These are phyloP conservation scores for Candida buenavistaensis DNA, from an alignment of 1,139 yeast genomes.

Conservation along the genomic window DNA sequence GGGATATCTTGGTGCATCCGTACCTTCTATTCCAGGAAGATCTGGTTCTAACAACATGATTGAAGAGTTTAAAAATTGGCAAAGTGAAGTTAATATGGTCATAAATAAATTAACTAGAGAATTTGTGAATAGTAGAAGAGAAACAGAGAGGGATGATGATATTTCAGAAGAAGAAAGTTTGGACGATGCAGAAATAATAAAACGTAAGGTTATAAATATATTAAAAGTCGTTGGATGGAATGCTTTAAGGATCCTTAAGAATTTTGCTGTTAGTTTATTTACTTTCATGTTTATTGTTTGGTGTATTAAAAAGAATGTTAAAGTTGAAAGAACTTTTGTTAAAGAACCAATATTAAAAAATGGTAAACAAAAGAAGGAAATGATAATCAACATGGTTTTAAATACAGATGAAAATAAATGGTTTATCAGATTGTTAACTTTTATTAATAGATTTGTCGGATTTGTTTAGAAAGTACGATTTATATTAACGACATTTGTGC, in stretches of 20 bases:
- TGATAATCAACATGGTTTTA: constrained; percentile 45
- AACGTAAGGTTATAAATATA: constrained; percentile 23
- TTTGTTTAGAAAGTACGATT: constrained; percentile 28
- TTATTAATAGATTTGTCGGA: constrained; percentile 46
- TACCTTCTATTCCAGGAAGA: constrained; percentile 25
- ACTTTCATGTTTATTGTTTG: constrained; percentile 44
- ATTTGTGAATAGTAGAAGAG: constrained; percentile 21
- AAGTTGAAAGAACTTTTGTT: constrained; percentile 41
- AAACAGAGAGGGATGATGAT: constrained; percentile 14
- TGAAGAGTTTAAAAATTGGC: constrained; percentile 48
- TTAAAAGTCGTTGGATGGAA: constrained; percentile 31
- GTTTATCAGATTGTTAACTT: constrained; percentile 41
- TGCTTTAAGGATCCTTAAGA: constrained; percentile 31
- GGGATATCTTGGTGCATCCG: constrained; percentile 20
- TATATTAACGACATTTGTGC: neutral
- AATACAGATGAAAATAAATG: constrained; percentile 48
- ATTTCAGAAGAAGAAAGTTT: constrained; percentile 14
- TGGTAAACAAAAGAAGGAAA: constrained; percentile 33
- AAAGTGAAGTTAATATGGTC: constrained; percentile 43
- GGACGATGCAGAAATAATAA: constrained; percentile 27
- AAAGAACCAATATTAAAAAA: constrained; percentile 25
- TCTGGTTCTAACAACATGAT: constrained; percentile 13
- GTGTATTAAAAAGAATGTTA: constrained; percentile 45
- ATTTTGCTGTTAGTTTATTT: constrained; percentile 37
- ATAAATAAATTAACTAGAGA: constrained; percentile 42